Percentiles rank a stretch among this genome's conserved stretches.
These are phyloP conservation scores for Diaporthe ampelina DNA, from an alignment of 2,329 filamentous ascomycete species.

Conservation along the genomic window DNA sequence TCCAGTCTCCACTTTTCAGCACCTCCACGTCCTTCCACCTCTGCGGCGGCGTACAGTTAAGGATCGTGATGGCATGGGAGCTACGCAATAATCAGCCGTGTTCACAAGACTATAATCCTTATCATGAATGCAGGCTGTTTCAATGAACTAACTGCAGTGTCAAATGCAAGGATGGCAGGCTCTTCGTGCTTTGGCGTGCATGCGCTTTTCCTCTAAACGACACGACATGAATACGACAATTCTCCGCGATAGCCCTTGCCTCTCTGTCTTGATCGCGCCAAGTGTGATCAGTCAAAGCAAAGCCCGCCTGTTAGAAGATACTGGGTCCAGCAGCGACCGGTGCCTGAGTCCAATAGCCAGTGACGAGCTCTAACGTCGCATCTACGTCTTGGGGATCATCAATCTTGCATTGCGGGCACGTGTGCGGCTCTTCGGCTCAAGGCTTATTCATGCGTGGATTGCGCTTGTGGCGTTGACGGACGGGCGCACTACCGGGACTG, in stretches of 20 bases:
- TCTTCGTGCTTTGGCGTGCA: no score
- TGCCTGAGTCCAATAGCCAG: background rate
- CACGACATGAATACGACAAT: background rate
- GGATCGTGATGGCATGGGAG: slow-evolving; percentile 5
- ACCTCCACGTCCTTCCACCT: background rate
- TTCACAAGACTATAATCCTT: background rate
- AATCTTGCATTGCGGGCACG: slow-evolving; percentile 27
- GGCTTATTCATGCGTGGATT: background rate
- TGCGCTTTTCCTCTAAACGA: accelerated
- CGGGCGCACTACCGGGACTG: slow-evolving; percentile 17
- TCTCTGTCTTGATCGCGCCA: no score
- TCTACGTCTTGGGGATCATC: background rate
- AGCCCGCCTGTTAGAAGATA: background rate
- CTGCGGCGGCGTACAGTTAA: background rate
- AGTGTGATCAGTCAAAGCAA: background rate
- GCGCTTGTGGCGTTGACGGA: slow-evolving; percentile 12
- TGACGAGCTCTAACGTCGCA: background rate
- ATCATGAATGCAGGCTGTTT: background rate
- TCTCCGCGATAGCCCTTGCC: background rate
- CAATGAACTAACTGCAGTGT: background rate
- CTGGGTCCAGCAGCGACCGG: background rate
- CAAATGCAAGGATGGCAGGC: no score
- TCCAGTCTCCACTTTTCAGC: background rate
- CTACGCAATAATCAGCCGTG: background rate
- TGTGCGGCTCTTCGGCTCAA: slow-evolving; percentile 24